Conservation (phyloP, 768 basidiomycete species). For the Rhodotorula taiwanensis region DNA sequence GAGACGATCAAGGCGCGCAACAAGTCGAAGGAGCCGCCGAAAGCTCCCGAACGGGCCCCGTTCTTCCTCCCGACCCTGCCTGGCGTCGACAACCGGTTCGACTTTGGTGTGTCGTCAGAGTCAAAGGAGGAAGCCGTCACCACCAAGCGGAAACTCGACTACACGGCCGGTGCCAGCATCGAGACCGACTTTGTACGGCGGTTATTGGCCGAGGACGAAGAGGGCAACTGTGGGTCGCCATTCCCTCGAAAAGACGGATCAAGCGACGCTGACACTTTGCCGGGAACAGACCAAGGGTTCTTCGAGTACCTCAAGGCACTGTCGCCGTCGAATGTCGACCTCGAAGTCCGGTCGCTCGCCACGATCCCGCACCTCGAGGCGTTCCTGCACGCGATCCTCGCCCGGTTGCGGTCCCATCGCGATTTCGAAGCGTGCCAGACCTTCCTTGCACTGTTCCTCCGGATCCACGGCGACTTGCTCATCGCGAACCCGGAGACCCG, state of each 20-base stretch:
- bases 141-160: slow-evolving; percentile 51
- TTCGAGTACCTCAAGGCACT: slow-evolving; percentile 77
- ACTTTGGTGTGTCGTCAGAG: slow-evolving; percentile 50
- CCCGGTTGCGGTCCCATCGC: slow-evolving; percentile 64
- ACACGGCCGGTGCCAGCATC: slow-evolving; percentile 52
- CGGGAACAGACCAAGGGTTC: slow-evolving; percentile 63
- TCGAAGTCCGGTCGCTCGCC: slow-evolving; percentile 75
- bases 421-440: slow-evolving; percentile 96
- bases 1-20: slow-evolving; percentile 94
- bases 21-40: slow-evolving; percentile 91
- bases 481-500: slow-evolving; percentile 61
- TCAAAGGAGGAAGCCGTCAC: slow-evolving; percentile 45
- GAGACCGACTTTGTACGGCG: slow-evolving; percentile 68
- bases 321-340: slow-evolving; percentile 81
- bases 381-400: slow-evolving; percentile 69
- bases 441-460: slow-evolving; percentile 73
- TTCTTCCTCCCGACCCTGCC: slow-evolving; percentile 93
- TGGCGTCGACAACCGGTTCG: slow-evolving; percentile 78
- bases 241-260: too few relatives aligned
- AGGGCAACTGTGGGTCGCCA: slow-evolving; percentile 62
- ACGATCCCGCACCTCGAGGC: slow-evolving; percentile 57
- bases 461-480: slow-evolving; percentile 73
- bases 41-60: slow-evolving; percentile 88
- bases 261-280: too few relatives aligned
- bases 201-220: slow-evolving; percentile 53